Percentiles rank a stretch among this genome's conserved stretches.
Conservation (phyloP, 78 protist genomes). For the Monosiga brevicollis region DNA sequence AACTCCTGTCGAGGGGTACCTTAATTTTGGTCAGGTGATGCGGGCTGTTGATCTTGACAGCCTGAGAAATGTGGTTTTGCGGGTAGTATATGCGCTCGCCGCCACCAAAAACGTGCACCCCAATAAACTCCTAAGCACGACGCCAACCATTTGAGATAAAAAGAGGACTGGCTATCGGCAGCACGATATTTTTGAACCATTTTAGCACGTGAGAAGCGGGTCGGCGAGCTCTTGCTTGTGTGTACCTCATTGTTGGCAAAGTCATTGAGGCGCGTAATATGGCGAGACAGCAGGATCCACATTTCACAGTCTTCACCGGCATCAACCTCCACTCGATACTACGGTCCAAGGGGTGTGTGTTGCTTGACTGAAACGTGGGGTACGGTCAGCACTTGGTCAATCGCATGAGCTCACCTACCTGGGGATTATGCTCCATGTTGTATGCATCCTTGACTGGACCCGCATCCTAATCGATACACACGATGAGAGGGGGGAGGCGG, state of each 20-base stretch:
- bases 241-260: background rate
- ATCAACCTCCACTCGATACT: background rate
- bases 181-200: too few relatives aligned
- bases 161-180: too few relatives aligned
- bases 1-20: too few relatives aligned
- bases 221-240: background rate
- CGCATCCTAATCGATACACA: too few relatives aligned
- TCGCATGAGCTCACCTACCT: too few relatives aligned
- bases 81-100: background rate
- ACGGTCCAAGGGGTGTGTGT: too few relatives aligned
- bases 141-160: too few relatives aligned
- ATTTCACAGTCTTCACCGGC: background rate
- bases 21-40: background rate
- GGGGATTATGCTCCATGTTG: constrained; percentile 13
- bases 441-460: background rate
- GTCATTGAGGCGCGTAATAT: background rate
- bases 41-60: constrained; percentile 1
- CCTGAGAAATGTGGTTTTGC: background rate
- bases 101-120: constrained; percentile 10
- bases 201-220: too few relatives aligned
- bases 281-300: constrained; percentile 22
- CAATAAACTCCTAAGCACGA: background rate
- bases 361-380: too few relatives aligned
- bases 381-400: too few relatives aligned
- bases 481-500: too few relatives aligned